Percentiles rank a stretch among this genome's conserved stretches.
Evolutionary conservation across 23 red algal genomes (phyloP).

Genomic region (Gracilaria gracilis): DNA sequence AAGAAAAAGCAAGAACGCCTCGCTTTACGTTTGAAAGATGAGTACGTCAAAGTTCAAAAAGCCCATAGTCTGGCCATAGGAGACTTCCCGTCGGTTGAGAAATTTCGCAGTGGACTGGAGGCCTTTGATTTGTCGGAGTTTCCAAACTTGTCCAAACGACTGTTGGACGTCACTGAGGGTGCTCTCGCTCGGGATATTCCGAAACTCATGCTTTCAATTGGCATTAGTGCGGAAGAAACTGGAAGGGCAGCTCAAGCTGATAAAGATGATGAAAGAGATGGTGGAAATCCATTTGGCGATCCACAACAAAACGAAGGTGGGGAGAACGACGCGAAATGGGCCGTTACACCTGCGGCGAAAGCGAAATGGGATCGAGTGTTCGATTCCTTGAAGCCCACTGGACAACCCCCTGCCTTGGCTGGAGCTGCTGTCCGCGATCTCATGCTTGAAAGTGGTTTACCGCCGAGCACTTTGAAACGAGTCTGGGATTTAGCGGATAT

Average conservation of each 20-base stretch:
- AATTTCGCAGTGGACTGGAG: slow-evolving; percentile 65
- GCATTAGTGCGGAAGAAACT: slow-evolving; percentile 41
- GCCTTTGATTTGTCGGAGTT: slow-evolving; percentile 73
- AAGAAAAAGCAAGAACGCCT: slow-evolving; percentile 82
- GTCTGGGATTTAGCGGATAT: slow-evolving; percentile 92
- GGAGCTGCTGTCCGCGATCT: slow-evolving; percentile 57
- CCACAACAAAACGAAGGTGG: background rate
- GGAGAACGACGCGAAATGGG: slow-evolving; percentile 62
- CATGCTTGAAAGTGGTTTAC: slow-evolving; percentile 77
- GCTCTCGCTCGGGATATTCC: slow-evolving; percentile 74
- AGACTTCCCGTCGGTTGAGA: slow-evolving; percentile 77
- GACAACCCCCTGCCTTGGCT: slow-evolving; percentile 38
- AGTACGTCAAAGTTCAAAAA: slow-evolving; percentile 74
- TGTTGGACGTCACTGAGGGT: slow-evolving; percentile 73
- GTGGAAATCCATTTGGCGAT: slow-evolving; percentile 73
- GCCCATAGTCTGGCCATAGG: slow-evolving; percentile 70
- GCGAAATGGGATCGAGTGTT: slow-evolving; percentile 82
- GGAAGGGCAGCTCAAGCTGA: slow-evolving; percentile 56
- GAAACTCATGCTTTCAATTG: slow-evolving; percentile 61
- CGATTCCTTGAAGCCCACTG: slow-evolving; percentile 46
- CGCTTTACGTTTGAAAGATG: slow-evolving; percentile 61
- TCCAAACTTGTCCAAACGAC: slow-evolving; percentile 59
- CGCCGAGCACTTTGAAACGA: slow-evolving; percentile 47
- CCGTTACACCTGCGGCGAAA: slow-evolving; percentile 45
- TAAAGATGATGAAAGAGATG: slow-evolving; percentile 40